These are phyloP conservation scores for Vigna unguiculata DNA, from an alignment of 306 rosid species.

Conservation along the genomic window DNA sequence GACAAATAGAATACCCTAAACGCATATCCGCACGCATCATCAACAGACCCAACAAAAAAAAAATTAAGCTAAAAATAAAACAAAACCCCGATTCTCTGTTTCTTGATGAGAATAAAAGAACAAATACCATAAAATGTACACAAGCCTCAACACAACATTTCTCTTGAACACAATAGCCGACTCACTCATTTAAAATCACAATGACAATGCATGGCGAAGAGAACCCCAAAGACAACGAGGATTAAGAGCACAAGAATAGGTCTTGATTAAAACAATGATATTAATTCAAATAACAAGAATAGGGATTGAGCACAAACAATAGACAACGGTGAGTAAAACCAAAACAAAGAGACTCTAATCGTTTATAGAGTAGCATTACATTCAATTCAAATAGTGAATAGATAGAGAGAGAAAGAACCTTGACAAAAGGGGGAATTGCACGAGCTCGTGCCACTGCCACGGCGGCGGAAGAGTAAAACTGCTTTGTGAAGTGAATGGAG, in stretches of 20 bases:
- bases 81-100: neutral
- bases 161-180: neutral
- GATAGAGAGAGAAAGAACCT: slow-evolving; percentile 13
- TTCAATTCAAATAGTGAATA: neutral
- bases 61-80: neutral
- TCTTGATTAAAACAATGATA: neutral
- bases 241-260: too few relatives aligned
- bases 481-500: slow-evolving; percentile 20
- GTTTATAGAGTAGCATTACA: neutral
- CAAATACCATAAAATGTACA: neutral
- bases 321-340: neutral
- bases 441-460: slow-evolving; percentile 17
- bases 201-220: neutral
- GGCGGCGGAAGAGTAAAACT: slow-evolving; percentile 30
- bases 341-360: neutral
- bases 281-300: neutral
- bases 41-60: neutral
- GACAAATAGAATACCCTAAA: neutral
- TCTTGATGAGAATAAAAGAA: neutral
- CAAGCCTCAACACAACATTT: neutral
- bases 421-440: neutral
- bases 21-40: neutral
- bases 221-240: neutral
- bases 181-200: too few relatives aligned
- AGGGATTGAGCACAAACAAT: slow-evolving; percentile 1